Base-by-base conservation (phyloP, 768 basidiomycete genomes). In the Lactarius evosmus region DNA sequence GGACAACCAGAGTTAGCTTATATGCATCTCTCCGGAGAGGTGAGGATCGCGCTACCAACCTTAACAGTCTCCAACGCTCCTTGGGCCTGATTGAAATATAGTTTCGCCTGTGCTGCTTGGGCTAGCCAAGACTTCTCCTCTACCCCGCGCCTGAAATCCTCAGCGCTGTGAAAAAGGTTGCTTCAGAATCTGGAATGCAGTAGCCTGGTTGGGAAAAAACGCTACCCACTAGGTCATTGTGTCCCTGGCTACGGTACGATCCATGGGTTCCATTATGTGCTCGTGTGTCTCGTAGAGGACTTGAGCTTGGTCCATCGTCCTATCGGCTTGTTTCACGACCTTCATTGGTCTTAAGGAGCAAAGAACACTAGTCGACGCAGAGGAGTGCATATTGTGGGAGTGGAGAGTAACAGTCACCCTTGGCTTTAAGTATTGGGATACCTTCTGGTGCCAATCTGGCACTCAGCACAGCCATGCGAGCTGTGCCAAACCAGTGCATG, bases 11-110 rank as follows among this genome's bases (percentile, higher is more conserved):
- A 50, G 0, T n/a, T 4, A 40, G 16, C 0, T n/a, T 2, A 27
- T 64, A 36, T 49, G 41, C 9, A 46, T n/a, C 32, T 49, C 25
- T 1, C 27, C 9, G 0, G 53, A 32, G 11, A 22, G 14, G 40
- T 32, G 3, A 4, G 44, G 9, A 38, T 55, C 7, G 9, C 25
- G 34, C 14, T 14, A 50, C 22, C 7, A 50, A 60, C 63, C 63
- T 64, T 55, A 22, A 64, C 52, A 0, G 53, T 50, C 12, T 60
- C 29, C 36, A 60, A 17, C 3, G 63, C 57, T 16, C n/a, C 14
- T 22, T 60, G 53, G 19, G 58, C 58, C 14, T 19, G 58, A 9
- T 49, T 41, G 4, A 27, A 7, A n/a, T 64, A 64, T 17, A 55
- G 32, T n/a, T 12, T 60, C 2, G 58, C 58, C 52, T 59, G 63